phyloP scores from a whole-genome alignment of 768 basidiomycete genomes.

The Exidia glandulosa region DNA sequence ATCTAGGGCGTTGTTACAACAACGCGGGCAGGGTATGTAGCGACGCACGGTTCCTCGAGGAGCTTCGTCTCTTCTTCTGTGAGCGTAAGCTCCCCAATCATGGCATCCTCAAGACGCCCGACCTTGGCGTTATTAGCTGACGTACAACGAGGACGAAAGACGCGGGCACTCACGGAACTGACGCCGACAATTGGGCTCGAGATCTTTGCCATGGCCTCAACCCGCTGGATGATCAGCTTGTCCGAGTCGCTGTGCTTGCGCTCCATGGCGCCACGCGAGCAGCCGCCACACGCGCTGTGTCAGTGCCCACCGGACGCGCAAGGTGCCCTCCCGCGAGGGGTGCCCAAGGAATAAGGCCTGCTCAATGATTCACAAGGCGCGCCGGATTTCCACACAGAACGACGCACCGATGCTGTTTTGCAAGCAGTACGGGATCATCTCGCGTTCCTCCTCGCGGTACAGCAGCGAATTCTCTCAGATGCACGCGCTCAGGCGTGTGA shows the following conservation, averaged over 20 bases:
- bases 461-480: constrained; percentile 19
- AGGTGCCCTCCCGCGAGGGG: constrained; percentile 29
- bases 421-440: constrained; percentile 4
- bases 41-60: constrained; percentile 21
- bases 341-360: constrained; percentile 35
- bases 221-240: constrained; percentile 10
- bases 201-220: constrained; percentile 26
- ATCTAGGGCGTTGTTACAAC: too few species aligned
- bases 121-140: neutral
- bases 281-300: constrained; percentile 1
- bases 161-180: constrained; percentile 19
- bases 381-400: too few species aligned
- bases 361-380: too few species aligned
- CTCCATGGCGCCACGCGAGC: neutral
- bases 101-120: constrained; percentile 19
- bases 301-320: constrained; percentile 16
- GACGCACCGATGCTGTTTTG: constrained; percentile 29
- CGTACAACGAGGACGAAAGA: neutral
- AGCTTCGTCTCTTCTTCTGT: constrained; percentile 18
- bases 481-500: too few species aligned
- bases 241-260: constrained; percentile 1
- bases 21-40: too few species aligned
- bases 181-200: constrained; percentile 34
- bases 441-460: constrained; percentile 23
- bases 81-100: constrained; percentile 15